Evolutionary conservation across 1,284 basidiomycete species (phyloP).

Genomic region (Stygiomarasmius scandens): DNA sequence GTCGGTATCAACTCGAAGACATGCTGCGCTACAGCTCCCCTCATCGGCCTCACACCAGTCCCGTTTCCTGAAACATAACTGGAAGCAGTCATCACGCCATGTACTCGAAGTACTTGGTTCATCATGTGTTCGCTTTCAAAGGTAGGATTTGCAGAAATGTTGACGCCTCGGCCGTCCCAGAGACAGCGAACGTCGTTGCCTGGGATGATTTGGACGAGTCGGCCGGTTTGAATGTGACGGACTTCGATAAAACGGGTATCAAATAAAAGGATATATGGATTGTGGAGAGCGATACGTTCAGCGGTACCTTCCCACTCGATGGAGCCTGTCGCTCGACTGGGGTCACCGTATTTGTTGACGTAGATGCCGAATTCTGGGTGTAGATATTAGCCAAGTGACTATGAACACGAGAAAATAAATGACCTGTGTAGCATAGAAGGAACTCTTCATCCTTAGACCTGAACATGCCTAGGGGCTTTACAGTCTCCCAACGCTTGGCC

Average conservation of each 20-base stretch:
- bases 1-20: slow-evolving; percentile 70
- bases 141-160: slow-evolving; percentile 37
- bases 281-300: slow-evolving; percentile 82
- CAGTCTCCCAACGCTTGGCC: slow-evolving; percentile 69
- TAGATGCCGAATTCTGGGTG: slow-evolving; percentile 74
- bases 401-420: slow-evolving; percentile 23
- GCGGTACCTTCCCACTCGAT: slow-evolving; percentile 97
- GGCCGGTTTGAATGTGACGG: slow-evolving; percentile 81
- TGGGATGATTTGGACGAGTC: slow-evolving; percentile 88
- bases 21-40: slow-evolving; percentile 52
- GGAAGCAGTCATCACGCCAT: slow-evolving; percentile 60
- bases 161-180: slow-evolving; percentile 79
- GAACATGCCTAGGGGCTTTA: slow-evolving; percentile 81
- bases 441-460: slow-evolving; percentile 76
- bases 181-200: slow-evolving; percentile 86
- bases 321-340: slow-evolving; percentile 69
- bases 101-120: slow-evolving; percentile 59
- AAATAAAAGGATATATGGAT: slow-evolving; percentile 79
- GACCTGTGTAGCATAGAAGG: slow-evolving; percentile 79
- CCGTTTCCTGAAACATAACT: slow-evolving; percentile 30
- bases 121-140: slow-evolving; percentile 21
- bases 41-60: slow-evolving; percentile 23
- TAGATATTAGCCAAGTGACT: neutral
- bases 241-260: slow-evolving; percentile 84
- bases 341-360: slow-evolving; percentile 80